phyloP scores from a whole-genome alignment of 176 grass and related monocot genomes.

The Elymus sibiricus region DNA sequence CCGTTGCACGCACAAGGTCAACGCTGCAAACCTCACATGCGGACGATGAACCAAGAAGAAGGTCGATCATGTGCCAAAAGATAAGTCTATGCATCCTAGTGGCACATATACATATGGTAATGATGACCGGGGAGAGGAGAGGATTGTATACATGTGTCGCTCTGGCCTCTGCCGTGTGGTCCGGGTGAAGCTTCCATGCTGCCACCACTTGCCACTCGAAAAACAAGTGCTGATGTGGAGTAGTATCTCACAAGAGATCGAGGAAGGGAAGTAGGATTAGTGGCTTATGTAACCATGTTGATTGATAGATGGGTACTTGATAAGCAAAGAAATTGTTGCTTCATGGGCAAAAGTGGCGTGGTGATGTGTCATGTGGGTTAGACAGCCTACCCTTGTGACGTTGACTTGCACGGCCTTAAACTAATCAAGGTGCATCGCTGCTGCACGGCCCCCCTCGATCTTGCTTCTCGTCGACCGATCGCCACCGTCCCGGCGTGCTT shows the following conservation, averaged over 20 bases:
- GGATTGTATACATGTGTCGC: not conserved
- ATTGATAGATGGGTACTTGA: not conserved
- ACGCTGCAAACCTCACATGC: not conserved
- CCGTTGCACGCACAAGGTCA: not conserved
- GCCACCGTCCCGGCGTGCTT: conserved; percentile 26
- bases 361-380: conserved; percentile 11
- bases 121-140: not conserved
- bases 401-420: not conserved
- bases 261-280: no score
- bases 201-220: not conserved
- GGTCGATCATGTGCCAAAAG: not conserved
- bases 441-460: not conserved
- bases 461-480: not conserved
- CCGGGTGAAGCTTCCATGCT: not conserved
- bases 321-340: not conserved
- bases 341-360: not conserved
- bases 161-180: not conserved
- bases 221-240: not conserved
- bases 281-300: not conserved
- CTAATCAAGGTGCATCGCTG: no score
- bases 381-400: conserved; percentile 24
- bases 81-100: not conserved
- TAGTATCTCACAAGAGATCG: not conserved
- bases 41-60: not conserved
- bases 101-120: not conserved